Percentiles rank a stretch among this genome's conserved stretches.
These are phyloP conservation scores for Tulasnella sp. DNA, from an alignment of 768 basidiomycete species.

Conservation along the genomic window DNA sequence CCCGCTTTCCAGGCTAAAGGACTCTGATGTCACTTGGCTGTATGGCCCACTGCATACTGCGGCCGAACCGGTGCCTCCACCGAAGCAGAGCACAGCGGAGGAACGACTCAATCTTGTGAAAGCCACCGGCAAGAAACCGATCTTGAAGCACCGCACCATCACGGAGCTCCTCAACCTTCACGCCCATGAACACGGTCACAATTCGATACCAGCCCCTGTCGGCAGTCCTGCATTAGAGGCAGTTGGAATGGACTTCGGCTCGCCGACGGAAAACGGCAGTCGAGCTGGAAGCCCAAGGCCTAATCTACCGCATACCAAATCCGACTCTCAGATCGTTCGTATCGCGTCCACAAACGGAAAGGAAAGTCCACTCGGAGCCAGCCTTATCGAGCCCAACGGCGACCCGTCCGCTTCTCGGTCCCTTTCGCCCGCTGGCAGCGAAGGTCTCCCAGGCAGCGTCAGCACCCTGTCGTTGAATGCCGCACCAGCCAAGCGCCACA, in stretches of 20 bases:
- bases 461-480: slow-evolving; percentile 3
- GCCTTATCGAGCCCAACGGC: slow-evolving; percentile 41
- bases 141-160: slow-evolving; percentile 94
- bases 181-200: slow-evolving; percentile 59
- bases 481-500: slow-evolving; percentile 68
- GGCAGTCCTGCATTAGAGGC: slow-evolving; percentile 32
- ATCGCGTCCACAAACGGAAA: slow-evolving; percentile 47
- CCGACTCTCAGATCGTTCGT: slow-evolving; percentile 77
- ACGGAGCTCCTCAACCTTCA: slow-evolving; percentile 81
- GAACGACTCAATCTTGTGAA: slow-evolving; percentile 58
- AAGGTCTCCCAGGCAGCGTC: slow-evolving; percentile 27
- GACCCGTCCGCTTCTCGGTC: slow-evolving; percentile 25
- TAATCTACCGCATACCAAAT: slow-evolving; percentile 76
- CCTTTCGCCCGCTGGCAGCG: slow-evolving; percentile 27
- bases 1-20: slow-evolving; percentile 79
- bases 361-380: slow-evolving; percentile 37
- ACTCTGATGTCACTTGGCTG: slow-evolving; percentile 98
- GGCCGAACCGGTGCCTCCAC: slow-evolving; percentile 77
- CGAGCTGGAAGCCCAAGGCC: slow-evolving; percentile 51
- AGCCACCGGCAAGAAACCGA: slow-evolving; percentile 65
- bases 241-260: slow-evolving; percentile 20
- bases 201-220: slow-evolving; percentile 45
- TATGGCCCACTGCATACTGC: slow-evolving; percentile 96
- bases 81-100: slow-evolving; percentile 55
- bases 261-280: neutral